These are phyloP conservation scores for Populus pruinosa DNA, from an alignment of 345 rosid species.

Conservation along the genomic window DNA sequence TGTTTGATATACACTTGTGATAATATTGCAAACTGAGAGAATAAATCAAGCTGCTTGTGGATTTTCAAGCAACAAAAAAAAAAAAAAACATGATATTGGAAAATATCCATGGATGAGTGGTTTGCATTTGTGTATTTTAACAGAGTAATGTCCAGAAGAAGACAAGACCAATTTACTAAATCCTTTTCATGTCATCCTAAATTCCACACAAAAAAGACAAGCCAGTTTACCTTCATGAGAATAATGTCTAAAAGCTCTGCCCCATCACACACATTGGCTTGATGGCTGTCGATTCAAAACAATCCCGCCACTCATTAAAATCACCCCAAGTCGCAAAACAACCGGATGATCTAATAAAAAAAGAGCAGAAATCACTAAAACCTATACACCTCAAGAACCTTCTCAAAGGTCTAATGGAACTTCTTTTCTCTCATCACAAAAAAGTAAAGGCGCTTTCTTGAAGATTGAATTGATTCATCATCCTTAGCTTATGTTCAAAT, in stretches of 20 bases:
- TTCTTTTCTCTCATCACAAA: slow-evolving; percentile 53
- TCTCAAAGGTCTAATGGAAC: slow-evolving; percentile 39
- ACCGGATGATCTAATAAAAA: neutral
- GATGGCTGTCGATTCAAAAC: slow-evolving; percentile 40
- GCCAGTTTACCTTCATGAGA: slow-evolving; percentile 54
- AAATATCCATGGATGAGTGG: too few relatives aligned
- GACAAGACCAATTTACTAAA: too few relatives aligned
- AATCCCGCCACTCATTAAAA: neutral
- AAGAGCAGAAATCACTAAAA: neutral
- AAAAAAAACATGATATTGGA: too few relatives aligned
- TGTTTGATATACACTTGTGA: too few relatives aligned
- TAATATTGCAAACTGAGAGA: too few relatives aligned
- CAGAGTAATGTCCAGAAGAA: too few relatives aligned
- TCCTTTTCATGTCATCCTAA: neutral
- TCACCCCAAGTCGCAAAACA: neutral
- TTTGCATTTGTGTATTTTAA: too few relatives aligned
- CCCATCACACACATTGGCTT: slow-evolving; percentile 54
- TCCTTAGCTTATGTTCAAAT: slow-evolving; percentile 22
- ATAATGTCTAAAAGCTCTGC: slow-evolving; percentile 82
- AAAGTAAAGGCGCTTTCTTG: slow-evolving; percentile 65
- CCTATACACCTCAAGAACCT: slow-evolving; percentile 49
- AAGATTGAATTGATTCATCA: slow-evolving; percentile 59
- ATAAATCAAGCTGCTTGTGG: too few relatives aligned
- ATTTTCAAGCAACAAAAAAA: too few relatives aligned
- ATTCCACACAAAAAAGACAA: neutral